Base-by-base conservation (phyloP, 2,329 filamentous ascomycete genomes). In the Neonectria magnoliae region DNA sequence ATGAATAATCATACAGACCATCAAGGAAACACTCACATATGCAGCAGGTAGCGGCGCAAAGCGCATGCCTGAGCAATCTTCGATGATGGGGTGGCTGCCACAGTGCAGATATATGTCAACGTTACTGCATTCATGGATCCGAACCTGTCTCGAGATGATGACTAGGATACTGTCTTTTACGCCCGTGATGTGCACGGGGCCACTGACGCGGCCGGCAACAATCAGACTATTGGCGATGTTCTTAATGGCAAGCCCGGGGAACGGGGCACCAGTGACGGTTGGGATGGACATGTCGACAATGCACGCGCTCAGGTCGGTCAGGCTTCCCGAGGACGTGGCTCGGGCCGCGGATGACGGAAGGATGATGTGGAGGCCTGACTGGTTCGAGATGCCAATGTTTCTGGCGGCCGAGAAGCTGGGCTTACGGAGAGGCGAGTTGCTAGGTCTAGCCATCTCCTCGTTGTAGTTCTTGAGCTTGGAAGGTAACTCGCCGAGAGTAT, bases 81-180 rank as follows among this genome's bases (percentile, higher is more conserved):
- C 96, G 68, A 99, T 97, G 71, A 99, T 98, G 0, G 96, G 96
- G 66, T 94, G 89, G 73, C 93, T 96, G 1, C 85, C 83, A 75
- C 92, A 94, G 69, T 91, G 87, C 63, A 99, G 83, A 76, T 98
- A 98, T 11, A 99, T 85, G 69, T 93, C 89, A 38, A 97, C 91
- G 65, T 94, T 87, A 48, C 82, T 84, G 75, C 93, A 97, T 69
- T 95, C 91, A 77, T 99, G 96, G 82, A 99, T 95, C 22, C 96
- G 88, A 73, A 97, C 93, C 78, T 99, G 96, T n/a, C 91, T 87
- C 57, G 93, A 92, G 7, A 88, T 85, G 3, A 97, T 89, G 0
- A 98, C 88, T 14, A 97, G 79, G n/a, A 93, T 87, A 67, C 90
- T 92, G 72, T 93, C 83, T 55, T 84, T 81, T 1, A 97, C 81